phyloP scores from a whole-genome alignment of 257 asterid species.

The Anisodus acutangulus region DNA sequence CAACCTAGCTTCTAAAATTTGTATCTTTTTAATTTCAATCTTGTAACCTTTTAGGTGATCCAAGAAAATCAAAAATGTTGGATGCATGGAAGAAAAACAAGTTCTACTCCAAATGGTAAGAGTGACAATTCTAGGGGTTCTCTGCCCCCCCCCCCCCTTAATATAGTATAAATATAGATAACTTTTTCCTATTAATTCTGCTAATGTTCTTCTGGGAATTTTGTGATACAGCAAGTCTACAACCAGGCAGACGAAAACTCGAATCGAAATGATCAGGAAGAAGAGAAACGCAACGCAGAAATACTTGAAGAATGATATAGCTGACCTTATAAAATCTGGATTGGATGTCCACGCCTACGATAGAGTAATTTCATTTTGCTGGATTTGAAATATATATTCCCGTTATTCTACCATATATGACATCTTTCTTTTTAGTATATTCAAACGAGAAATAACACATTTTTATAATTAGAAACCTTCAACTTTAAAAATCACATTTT shows the following conservation, averaged over 20 bases:
- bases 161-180: too few relatives aligned
- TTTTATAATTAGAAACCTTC: background rate
- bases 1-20: background rate
- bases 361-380: constrained; percentile 52
- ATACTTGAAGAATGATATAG: constrained; percentile 72
- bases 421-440: background rate
- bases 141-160: background rate
- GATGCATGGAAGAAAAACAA: constrained; percentile 66
- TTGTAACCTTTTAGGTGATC: background rate
- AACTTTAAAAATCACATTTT: background rate
- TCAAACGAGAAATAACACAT: background rate
- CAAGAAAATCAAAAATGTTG: constrained; percentile 51
- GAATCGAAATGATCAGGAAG: constrained; percentile 64
- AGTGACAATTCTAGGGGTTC: background rate
- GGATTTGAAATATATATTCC: background rate
- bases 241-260: constrained; percentile 54
- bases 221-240: constrained; percentile 64
- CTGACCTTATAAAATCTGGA: constrained; percentile 69
- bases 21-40: background rate
- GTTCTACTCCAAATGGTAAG: constrained; percentile 70
- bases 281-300: constrained; percentile 79
- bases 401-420: background rate
- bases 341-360: constrained; percentile 64
- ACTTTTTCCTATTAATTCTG: background rate
- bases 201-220: background rate